Base-by-base conservation (phyloP, 768 basidiomycete genomes). In the Podaxis sp. region DNA sequence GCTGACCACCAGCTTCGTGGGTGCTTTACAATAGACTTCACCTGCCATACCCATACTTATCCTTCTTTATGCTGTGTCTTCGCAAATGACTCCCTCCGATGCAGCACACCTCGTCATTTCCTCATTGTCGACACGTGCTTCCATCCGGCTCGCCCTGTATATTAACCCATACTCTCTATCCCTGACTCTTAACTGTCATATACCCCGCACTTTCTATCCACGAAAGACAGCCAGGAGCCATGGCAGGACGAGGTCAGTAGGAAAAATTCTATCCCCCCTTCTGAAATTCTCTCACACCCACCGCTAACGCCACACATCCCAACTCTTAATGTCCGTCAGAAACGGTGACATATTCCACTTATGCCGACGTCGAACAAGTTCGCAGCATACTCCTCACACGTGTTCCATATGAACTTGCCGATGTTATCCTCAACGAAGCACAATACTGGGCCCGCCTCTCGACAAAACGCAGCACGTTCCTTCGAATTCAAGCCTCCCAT, bases 371-470 rank as follows among this genome's bases (percentile, higher is more conserved):
- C 36, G 38, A 48, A 11, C 15, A 40, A 33, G 63, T 66, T 39
- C 55, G 64, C 38, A 26, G 42, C 5, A 48, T 53, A 3, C 58
- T 68, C 30, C 42, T 62, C 19, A 39, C 56, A 15, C 57, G 42
- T 30, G 33, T 69, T 2, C 68, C 68, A 12, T 46, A 62, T 28
- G 69, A 70, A 46, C 63, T 70, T 13, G 64, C 42, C 15, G 63
- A 67, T 28, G 22, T 66, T 22, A 66, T 70, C 22, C 52, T 68
- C 33, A 59, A 61, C 24, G 56, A 65, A 42, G 69, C 68, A 7
- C 52, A 65, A 51, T 70, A 70, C 52, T 70, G 66, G 66, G 66
- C 66, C 8, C 53, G 46, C 4, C 40, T 64, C n/a, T 39, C 59
- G 0, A 67, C 54, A 26, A 57, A 63, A 51, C 61, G 59, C 12